These are phyloP conservation scores for Aureobasidium sp. DNA, from an alignment of 2,329 filamentous ascomycete species.

Conservation along the genomic window DNA sequence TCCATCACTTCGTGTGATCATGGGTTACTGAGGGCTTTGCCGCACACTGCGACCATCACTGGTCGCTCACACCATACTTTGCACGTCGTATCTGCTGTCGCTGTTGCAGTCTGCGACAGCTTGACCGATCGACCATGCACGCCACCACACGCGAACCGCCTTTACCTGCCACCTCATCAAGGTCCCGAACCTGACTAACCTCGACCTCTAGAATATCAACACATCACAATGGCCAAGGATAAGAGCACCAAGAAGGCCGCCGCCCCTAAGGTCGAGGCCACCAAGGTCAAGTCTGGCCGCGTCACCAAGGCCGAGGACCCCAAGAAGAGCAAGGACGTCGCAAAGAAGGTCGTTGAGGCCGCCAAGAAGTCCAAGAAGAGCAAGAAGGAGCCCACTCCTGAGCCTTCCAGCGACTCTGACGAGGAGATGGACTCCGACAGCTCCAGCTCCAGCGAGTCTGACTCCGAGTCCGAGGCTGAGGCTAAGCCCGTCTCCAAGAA, in stretches of 20 bases:
- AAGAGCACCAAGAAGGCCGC: constrained; percentile 30
- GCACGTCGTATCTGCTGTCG: constrained; percentile 11
- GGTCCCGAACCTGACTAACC: constrained; percentile 8
- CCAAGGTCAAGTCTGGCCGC: constrained; percentile 53
- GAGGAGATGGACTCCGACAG: constrained; percentile 29
- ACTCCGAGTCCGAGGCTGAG: constrained; percentile 23
- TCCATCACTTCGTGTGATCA: constrained; percentile 21
- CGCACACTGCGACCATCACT: constrained; percentile 8
- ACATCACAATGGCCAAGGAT: constrained; percentile 36
- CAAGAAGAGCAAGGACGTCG: constrained; percentile 62
- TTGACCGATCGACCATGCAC: constrained; percentile 13
- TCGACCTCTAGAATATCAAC: background rate
- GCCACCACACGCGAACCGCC: constrained; percentile 8
- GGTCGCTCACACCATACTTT: constrained; percentile 4
- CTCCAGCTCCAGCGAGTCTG: constrained; percentile 23
- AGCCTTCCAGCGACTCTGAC: constrained; percentile 31
- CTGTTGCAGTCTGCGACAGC: constrained; percentile 12
- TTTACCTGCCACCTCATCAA: background rate
- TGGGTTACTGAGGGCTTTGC: constrained; percentile 27
- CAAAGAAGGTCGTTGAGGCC: constrained; percentile 53
- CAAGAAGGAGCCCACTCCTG: constrained; percentile 42
- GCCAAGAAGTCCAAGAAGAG: constrained; percentile 40
- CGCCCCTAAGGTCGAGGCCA: constrained; percentile 29
- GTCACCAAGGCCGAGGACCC: constrained; percentile 61
- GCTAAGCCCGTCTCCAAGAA: constrained; percentile 27